A percentile compares a stretch with the other conserved stretches of the same genome.
phyloP scores from a whole-genome alignment of 371 early-diverging fungal species.

The Mortierella sp. region DNA sequence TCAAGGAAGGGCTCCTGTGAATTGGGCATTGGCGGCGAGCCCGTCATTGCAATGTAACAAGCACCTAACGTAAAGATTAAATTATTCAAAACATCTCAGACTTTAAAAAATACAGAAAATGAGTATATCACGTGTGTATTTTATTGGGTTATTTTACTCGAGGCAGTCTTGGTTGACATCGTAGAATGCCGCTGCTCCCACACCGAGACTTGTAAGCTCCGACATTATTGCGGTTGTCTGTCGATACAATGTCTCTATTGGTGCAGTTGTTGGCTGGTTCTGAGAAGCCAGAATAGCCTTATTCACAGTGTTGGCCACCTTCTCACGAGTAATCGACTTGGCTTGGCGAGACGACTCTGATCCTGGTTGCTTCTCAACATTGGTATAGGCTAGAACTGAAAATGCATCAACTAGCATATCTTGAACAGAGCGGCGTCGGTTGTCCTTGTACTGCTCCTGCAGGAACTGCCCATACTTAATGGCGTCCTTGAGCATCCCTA shows the following conservation, averaged over 20 bases:
- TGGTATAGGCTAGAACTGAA: slow-evolving; percentile 83
- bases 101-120: no score
- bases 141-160: slow-evolving; percentile 1
- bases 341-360: slow-evolving; percentile 11
- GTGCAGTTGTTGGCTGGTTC: slow-evolving; percentile 59
- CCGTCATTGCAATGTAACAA: no score
- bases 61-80: no score
- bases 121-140: no score
- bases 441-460: slow-evolving; percentile 74
- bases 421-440: slow-evolving; percentile 55
- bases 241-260: slow-evolving; percentile 60
- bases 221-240: slow-evolving; percentile 61
- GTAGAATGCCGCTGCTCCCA: slow-evolving; percentile 59
- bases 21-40: no score
- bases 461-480: slow-evolving; percentile 81
- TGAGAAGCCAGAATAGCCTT: slow-evolving; percentile 74
- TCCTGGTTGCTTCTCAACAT: slow-evolving; percentile 52
- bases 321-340: slow-evolving; percentile 71
- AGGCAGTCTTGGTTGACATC: slow-evolving; percentile 54
- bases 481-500: slow-evolving; percentile 59
- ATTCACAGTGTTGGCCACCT: slow-evolving; percentile 79
- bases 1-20: no score
- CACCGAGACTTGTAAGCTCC: slow-evolving; percentile 63
- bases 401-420: slow-evolving; percentile 69
- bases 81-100: no score